Conservation (phyloP, 768 basidiomycete species). For the Panaeolus cyanescens region DNA sequence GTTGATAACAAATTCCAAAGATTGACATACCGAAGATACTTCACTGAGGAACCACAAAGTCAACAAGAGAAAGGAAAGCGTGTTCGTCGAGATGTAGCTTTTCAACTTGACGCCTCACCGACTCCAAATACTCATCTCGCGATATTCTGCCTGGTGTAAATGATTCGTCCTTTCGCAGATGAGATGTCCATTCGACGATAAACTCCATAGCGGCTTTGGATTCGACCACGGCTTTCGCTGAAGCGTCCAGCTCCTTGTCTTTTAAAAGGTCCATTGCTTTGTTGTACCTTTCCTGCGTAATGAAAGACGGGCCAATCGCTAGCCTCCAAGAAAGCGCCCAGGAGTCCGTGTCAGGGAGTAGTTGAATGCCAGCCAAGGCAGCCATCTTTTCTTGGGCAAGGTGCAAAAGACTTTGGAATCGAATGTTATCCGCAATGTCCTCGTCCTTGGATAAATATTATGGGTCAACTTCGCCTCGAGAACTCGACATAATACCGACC, state of each 20-base stretch:
- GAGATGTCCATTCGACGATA: slow-evolving; percentile 16
- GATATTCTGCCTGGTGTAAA: slow-evolving; percentile 4
- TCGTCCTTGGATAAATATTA: slow-evolving; percentile 15
- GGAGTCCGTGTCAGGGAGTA: slow-evolving; percentile 18
- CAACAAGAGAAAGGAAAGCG: slow-evolving; percentile 17
- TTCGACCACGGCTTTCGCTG: slow-evolving; percentile 8
- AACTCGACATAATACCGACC: slow-evolving; percentile 8
- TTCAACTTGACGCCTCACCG: slow-evolving; percentile 16
- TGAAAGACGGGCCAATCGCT: slow-evolving; percentile 22
- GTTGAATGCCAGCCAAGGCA: slow-evolving; percentile 18
- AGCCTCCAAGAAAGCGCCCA: slow-evolving; percentile 19
- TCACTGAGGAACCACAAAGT: slow-evolving; percentile 17
- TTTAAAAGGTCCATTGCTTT: slow-evolving; percentile 20
- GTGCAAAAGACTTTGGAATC: slow-evolving; percentile 24
- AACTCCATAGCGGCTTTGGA: slow-evolving; percentile 15
- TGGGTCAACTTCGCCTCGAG: not conserved
- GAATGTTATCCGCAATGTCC: slow-evolving; percentile 23
- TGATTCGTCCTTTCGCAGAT: slow-evolving; percentile 11
- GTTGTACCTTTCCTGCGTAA: slow-evolving; percentile 21
- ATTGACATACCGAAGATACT: too few relatives aligned
- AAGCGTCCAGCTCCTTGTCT: slow-evolving; percentile 4
- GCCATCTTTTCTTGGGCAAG: slow-evolving; percentile 22
- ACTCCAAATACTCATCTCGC: slow-evolving; percentile 16
- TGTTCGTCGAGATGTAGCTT: slow-evolving; percentile 13
- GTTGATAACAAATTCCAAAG: too few relatives aligned